phyloP scores from a whole-genome alignment of 2,329 filamentous ascomycete species.

The Penicillium expansum region DNA sequence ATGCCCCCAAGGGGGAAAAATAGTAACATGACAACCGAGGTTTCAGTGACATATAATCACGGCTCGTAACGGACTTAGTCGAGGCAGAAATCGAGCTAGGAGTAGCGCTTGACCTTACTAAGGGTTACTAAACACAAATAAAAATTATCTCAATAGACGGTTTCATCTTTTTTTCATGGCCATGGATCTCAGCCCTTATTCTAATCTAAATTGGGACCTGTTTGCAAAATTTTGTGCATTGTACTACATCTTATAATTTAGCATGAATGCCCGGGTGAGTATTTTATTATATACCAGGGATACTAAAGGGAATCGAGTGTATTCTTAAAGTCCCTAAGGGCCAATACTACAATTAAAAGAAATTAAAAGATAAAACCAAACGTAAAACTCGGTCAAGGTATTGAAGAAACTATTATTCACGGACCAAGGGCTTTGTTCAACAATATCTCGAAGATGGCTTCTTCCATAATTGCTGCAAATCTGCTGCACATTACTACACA shows the following conservation, averaged over 20 bases:
- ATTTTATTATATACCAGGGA: neutral
- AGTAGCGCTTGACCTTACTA: neutral
- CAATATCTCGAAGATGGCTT: conserved; percentile 10
- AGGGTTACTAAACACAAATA: neutral
- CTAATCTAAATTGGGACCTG: neutral
- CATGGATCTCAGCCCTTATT: neutral
- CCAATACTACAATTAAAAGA: neutral
- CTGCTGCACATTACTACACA: neutral
- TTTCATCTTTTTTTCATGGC: neutral
- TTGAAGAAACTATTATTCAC: neutral
- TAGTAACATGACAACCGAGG: conserved; percentile 16
- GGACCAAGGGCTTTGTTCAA: neutral
- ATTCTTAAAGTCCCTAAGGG: neutral
- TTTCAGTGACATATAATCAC: conserved; percentile 13
- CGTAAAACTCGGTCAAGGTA: neutral
- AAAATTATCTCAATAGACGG: neutral
- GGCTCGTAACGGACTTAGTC: neutral
- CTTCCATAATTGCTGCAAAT: conserved; percentile 14
- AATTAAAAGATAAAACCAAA: neutral
- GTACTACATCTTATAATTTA: neutral
- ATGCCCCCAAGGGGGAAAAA: conserved; percentile 1
- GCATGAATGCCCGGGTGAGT: neutral
- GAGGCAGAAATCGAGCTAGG: no score
- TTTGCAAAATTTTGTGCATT: neutral
- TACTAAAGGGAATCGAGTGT: neutral